Evolutionary conservation across 108 stramenopile genomes (phyloP), one percentile per base, ranked within the genome.

Genomic region (Nannochloropsis gaditana): DNA sequence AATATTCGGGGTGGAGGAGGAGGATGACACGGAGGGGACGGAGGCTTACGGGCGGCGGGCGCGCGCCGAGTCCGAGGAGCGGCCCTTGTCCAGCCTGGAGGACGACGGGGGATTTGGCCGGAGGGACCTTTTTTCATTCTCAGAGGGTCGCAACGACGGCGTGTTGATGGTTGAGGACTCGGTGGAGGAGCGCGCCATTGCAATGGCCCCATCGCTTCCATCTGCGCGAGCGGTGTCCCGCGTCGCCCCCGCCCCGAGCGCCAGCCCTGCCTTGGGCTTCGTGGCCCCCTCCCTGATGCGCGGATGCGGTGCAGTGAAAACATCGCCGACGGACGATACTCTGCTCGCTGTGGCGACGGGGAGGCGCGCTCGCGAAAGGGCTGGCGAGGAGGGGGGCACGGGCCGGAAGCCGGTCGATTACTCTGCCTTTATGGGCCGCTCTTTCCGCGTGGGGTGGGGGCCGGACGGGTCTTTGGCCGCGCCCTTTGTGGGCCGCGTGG

Each of bases 401-500:
- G 15, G 15, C 11, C 10, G 47, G 47, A 50, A 50, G 47, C 47
- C 47, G 19, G 9, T 83, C 11, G 88, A 89, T 21, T 44, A 45
- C 5, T 86, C 86, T n/a, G 84, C 86, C 3, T 79, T 84, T 43
- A 80, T 89, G 86, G 88, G 88, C 21, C 41, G 88, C 15, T 79
- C 86, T n/a, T 89, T 89, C 21, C 86, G 88, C 10, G 88, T 59
- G 21, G 83, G 88, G 42, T 89, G 88, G 88, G 84, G 86, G 31
- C 80, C 86, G n/a, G 79, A 17, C 41, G 88, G 88, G 84, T 31
- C 11, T 15, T 50, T 50, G 47, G 47, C 47, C 47, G 47, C 15
- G 47, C 47, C 47, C 47, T 50, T 50, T 15, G 47, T 50, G 47
- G 47, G 47, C 10, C 47, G 44, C 80, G 43, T 87, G 44, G 41